Base-by-base conservation (phyloP, 1,284 basidiomycete genomes). In the Fomitopsis pinicola region DNA sequence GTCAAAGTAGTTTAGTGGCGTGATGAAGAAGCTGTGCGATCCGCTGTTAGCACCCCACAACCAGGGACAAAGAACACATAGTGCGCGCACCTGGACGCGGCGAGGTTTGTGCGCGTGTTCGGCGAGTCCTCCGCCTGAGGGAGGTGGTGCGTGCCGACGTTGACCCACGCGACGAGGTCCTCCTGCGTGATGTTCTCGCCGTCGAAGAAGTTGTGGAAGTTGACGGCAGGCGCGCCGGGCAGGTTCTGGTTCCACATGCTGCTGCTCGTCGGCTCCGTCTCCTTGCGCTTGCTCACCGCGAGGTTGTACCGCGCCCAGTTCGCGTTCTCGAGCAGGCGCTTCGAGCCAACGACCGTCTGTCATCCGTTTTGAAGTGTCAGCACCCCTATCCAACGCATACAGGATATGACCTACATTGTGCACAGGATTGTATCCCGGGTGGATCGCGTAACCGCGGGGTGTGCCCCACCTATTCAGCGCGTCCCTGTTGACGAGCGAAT, bases 271-370 rank as follows among this genome's bases (percentile, higher is more conserved):
- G 82, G 84, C 70, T 88, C 86, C 1, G 77, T 80, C 28, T 88
- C 86, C 72, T 88, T 86, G 50, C 81, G 77, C 60, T 71, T 72
- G 12, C 84, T 82, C 6, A 88, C 80, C 0, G 83, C 82, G 10
- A 88, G 72, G 67, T 87, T 85, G 68, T 87, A 83, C 55, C 83
- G 80, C 1, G 86, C 85, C 82, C 85, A 88, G 67, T 88, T 83
- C 4, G 82, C 85, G 57, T 84, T 86, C 46, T 85, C 79, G 53
- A 82, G 72, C 6, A 85, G 75, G 2, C 84, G 78, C 69, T 83
- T 86, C 44, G 82, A 83, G 12, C 86, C 80, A 0, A 84, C 77
- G 26, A 85, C 81, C 1, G 82, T 82, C 84, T 86, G 59, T 28
- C 2, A n/a, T 59, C 12, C 42, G n/a, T 12, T 9, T 12, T 22